Evolutionary conservation across 1,139 yeast species (phyloP).

Genomic region (Komagataea norvegica): DNA sequence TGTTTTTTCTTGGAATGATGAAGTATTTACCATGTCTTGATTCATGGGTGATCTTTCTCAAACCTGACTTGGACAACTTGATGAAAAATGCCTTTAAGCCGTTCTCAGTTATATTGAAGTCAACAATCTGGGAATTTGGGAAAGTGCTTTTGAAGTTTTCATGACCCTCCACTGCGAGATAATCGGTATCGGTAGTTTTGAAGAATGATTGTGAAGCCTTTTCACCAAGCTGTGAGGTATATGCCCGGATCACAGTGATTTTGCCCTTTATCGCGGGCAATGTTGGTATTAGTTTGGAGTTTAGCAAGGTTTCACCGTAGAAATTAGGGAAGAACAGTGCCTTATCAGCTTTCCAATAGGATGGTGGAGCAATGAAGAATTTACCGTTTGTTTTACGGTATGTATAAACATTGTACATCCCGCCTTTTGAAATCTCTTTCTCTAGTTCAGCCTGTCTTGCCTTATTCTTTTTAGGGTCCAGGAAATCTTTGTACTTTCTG

Average conservation of each 20-base stretch:
- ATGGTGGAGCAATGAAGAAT: constrained; percentile 73
- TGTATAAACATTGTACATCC: constrained; percentile 77
- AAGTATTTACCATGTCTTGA: constrained; percentile 58
- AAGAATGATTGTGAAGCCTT: constrained; percentile 62
- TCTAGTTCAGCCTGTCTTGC: constrained; percentile 59
- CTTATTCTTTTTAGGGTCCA: constrained; percentile 45
- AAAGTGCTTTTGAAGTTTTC: constrained; percentile 31
- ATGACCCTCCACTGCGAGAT: constrained; percentile 23
- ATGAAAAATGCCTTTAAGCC: constrained; percentile 62
- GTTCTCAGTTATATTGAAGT: constrained; percentile 70
- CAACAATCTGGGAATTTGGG: constrained; percentile 65
- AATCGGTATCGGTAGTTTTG: constrained; percentile 36
- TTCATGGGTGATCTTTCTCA: constrained; percentile 41
- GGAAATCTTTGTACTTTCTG: constrained; percentile 40
- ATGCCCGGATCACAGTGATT: constrained; percentile 60
- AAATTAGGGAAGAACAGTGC: constrained; percentile 86
- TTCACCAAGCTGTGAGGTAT: constrained; percentile 69
- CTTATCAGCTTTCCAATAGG: constrained; percentile 70
- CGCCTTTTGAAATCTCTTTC: constrained; percentile 79
- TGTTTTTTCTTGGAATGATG: constrained; percentile 55
- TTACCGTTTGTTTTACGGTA: constrained; percentile 81
- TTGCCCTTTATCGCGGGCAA: constrained; percentile 39
- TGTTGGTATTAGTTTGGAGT: constrained; percentile 30
- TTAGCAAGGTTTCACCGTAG: constrained; percentile 49
- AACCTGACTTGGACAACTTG: constrained; percentile 44